phyloP scores from a whole-genome alignment of 768 basidiomycete species.

The Calocybe gangraenosa region DNA sequence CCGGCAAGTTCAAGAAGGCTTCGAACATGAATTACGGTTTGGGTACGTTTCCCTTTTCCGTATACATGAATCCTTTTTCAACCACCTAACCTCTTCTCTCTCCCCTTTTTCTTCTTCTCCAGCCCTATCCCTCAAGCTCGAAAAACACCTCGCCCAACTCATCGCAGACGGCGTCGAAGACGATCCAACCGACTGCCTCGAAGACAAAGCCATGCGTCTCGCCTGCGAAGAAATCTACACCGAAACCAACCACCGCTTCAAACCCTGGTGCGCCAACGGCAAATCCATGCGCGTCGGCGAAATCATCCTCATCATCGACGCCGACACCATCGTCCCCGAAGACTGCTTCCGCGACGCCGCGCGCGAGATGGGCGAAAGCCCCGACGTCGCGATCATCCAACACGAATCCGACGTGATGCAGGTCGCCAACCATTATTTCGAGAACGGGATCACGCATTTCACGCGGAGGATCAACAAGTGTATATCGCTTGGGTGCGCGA shows the following conservation, averaged over 20 bases:
- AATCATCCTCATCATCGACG: constrained; percentile 78
- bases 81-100: too few species aligned
- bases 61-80: too few species aligned
- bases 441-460: constrained; percentile 87
- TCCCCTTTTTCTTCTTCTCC: too few species aligned
- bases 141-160: constrained; percentile 45
- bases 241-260: constrained; percentile 53
- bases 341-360: constrained; percentile 91
- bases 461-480: constrained; percentile 84
- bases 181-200: constrained; percentile 43
- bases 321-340: constrained; percentile 74
- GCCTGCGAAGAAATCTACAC: constrained; percentile 69
- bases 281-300: constrained; percentile 73
- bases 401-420: constrained; percentile 90
- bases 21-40: constrained; percentile 25
- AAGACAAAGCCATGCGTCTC: constrained; percentile 68
- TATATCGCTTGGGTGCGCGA: constrained; percentile 74
- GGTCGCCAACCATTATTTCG: constrained; percentile 85
- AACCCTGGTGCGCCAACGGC: constrained; percentile 74
- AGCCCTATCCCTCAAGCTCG: constrained; percentile 58
- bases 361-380: constrained; percentile 74
- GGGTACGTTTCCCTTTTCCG: too few species aligned
- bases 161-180: constrained; percentile 38
- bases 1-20: constrained; percentile 89
- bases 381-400: constrained; percentile 84